Percentiles rank a stretch among this genome's conserved stretches.
These are phyloP conservation scores for Brassica incana DNA, from an alignment of 345 rosid genomes.

Conservation along the genomic window DNA sequence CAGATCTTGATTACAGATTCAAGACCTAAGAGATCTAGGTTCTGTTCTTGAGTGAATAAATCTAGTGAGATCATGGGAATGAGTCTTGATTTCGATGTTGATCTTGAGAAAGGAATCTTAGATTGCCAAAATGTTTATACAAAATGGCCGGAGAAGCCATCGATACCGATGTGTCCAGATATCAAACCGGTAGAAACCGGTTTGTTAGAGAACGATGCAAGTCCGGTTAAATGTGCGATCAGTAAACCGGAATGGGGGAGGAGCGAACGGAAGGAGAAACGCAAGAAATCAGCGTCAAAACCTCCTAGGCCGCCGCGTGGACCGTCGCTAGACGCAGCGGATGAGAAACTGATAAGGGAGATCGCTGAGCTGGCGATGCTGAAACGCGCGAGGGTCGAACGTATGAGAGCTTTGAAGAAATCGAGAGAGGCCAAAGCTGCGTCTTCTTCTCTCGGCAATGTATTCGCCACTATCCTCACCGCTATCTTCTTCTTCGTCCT, in stretches of 20 bases:
- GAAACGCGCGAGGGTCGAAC: slow-evolving; percentile 83
- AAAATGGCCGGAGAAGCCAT: slow-evolving; percentile 39
- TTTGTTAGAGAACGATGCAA: slow-evolving; percentile 30
- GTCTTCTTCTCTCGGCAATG: slow-evolving; percentile 50
- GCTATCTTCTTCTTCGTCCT: slow-evolving; percentile 61
- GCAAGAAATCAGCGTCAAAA: slow-evolving; percentile 58
- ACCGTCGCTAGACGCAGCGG: slow-evolving; percentile 80
- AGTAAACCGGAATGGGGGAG: slow-evolving; percentile 42
- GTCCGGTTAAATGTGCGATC: slow-evolving; percentile 20
- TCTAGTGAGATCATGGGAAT: slow-evolving; percentile 41
- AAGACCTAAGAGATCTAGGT: slow-evolving; percentile 7
- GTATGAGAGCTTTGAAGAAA: slow-evolving; percentile 86
- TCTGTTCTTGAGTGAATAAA: slow-evolving; percentile 8
- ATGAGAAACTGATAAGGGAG: slow-evolving; percentile 78
- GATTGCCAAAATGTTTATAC: slow-evolving; percentile 41
- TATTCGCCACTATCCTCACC: slow-evolving; percentile 63
- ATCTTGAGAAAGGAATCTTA: slow-evolving; percentile 66
- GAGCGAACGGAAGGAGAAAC: slow-evolving; percentile 51
- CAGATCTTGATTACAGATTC: slow-evolving; percentile 28
- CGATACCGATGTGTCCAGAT: slow-evolving; percentile 26
- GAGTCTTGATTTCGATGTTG: slow-evolving; percentile 52
- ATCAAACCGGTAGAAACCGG: slow-evolving; percentile 33
- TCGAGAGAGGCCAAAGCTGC: slow-evolving; percentile 58
- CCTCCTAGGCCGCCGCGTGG: slow-evolving; percentile 96
- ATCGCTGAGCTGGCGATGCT: slow-evolving; percentile 76